Evolutionary conservation across 2,329 filamentous ascomycete genomes (phyloP).

Genomic region (Fusarium citri): DNA sequence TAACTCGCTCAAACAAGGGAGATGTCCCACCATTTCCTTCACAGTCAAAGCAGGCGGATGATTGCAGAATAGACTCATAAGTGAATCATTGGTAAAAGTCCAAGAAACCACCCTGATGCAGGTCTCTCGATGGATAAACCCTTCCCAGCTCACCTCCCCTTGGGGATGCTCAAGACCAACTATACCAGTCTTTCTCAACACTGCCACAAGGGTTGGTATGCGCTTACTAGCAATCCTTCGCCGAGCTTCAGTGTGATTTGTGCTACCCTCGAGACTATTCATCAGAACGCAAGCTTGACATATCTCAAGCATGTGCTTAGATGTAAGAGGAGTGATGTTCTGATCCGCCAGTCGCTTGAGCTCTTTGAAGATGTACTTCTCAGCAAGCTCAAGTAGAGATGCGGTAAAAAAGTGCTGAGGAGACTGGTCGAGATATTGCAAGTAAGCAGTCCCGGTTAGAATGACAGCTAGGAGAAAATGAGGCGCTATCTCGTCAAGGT

Average conservation of each 20-base stretch:
- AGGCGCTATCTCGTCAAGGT: slow-evolving; percentile 8
- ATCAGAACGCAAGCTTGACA: slow-evolving; percentile 31
- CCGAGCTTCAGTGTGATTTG: slow-evolving; percentile 14
- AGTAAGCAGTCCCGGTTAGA: slow-evolving; percentile 12
- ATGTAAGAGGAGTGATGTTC: neutral
- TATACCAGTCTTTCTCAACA: slow-evolving; percentile 6
- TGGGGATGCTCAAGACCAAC: neutral
- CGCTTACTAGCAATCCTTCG: slow-evolving; percentile 10
- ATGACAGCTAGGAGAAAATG: slow-evolving; percentile 17
- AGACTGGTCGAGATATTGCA: neutral
- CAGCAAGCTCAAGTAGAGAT: slow-evolving; percentile 10
- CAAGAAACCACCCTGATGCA: slow-evolving; percentile 34
- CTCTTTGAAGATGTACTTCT: slow-evolving; percentile 28
- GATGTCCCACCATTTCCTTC: slow-evolving; percentile 28
- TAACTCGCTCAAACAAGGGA: slow-evolving; percentile 18
- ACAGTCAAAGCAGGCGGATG: slow-evolving; percentile 17
- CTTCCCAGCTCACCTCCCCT: neutral
- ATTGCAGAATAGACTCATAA: slow-evolving; percentile 24
- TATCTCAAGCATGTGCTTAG: slow-evolving; percentile 7
- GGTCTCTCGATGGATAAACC: slow-evolving; percentile 21
- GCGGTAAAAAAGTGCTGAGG: neutral
- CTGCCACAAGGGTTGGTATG: slow-evolving; percentile 12
- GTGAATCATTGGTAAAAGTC: slow-evolving; percentile 23
- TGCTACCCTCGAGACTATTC: slow-evolving; percentile 3
- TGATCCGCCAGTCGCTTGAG: neutral